Evolutionary conservation across 2,329 filamentous ascomycete species (phyloP), one percentile per base, ranked within the genome.

Genomic region (Colletotrichum tropicale): DNA sequence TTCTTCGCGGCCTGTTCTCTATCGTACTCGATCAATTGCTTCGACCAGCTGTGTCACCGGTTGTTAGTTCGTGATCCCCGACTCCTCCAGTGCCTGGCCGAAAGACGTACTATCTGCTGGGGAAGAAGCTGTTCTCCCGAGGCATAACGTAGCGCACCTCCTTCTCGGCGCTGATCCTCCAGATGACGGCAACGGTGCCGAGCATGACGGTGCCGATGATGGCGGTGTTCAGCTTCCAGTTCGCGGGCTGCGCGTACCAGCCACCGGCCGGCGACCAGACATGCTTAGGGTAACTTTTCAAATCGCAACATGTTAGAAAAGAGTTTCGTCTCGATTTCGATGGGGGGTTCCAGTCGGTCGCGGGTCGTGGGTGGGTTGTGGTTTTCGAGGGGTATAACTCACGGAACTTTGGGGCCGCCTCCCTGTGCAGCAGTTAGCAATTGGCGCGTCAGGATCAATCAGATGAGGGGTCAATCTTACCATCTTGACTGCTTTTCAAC

Each of bases 241-340:
- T 99, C 80, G 91, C 89, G 70, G 97, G 97, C 85, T 98, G 96
- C 70, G 94, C 89, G 87, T 99, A 99, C 97, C 97, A 99, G 87
- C 97, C 97, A 91, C 97, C 97, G 79, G 96, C 90, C 77, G 97
- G 97, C 83, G 97, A 98, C 97, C 97, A 99, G 91, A 99, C 95
- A 90, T 99, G 96, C 91, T 98, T 98, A 86, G 96, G 96, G 88
- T 98, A 98, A 83, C 95, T 98, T 81, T 62, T 3, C 0, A 52
- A 55, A 38, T 21, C n/a, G 30, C 67, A 56, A n/a, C 28, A 28
- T 18, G 76, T 76, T 70, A 71, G 74, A 66, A 60, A 64, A 48
- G 48, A 64, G 43, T 2, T 52, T 52, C 21, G n/a, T 24, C 10
- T 24, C 43, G 70, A 66, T 70, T 78, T 81, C 78, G 78, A 81